Conservation (phyloP, 2,329 filamentous ascomycete species). For the Arthrobotrys megalospora region DNA sequence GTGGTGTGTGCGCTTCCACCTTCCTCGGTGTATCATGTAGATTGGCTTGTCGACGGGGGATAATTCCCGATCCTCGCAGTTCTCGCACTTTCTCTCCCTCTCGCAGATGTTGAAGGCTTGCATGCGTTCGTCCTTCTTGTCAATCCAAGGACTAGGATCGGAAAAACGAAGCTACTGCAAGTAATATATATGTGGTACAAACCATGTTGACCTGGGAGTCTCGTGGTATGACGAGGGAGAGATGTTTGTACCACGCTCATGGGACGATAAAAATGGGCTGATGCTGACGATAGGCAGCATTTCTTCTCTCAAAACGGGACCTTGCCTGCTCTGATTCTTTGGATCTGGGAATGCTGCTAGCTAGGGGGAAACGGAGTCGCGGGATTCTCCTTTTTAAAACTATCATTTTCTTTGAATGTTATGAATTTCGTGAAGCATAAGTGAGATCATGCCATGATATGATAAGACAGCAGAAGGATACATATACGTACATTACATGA, state of each 20-base stretch:
- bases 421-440: too few species aligned
- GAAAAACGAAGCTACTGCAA: constrained; percentile 3
- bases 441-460: neutral
- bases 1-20: constrained; percentile 18
- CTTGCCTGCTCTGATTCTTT: constrained; percentile 7
- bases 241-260: constrained; percentile 44
- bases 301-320: neutral
- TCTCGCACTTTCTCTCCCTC: neutral
- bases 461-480: neutral
- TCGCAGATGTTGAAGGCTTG: too few species aligned
- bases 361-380: constrained; percentile 3
- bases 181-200: constrained; percentile 21
- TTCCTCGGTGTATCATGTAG: constrained; percentile 16
- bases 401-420: neutral
- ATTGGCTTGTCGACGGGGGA: neutral
- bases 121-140: too few species aligned
- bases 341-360: constrained; percentile 8
- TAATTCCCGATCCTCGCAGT: too few species aligned
- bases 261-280: constrained; percentile 26
- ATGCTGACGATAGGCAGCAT: constrained; percentile 17
- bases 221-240: constrained; percentile 55
- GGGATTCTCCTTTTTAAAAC: neutral
- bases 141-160: neutral
- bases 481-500: neutral
- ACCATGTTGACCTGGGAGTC: constrained; percentile 28